phyloP scores from a whole-genome alignment of 169 alveolate genomes.

The Cryptosporidium tyzzeri region DNA sequence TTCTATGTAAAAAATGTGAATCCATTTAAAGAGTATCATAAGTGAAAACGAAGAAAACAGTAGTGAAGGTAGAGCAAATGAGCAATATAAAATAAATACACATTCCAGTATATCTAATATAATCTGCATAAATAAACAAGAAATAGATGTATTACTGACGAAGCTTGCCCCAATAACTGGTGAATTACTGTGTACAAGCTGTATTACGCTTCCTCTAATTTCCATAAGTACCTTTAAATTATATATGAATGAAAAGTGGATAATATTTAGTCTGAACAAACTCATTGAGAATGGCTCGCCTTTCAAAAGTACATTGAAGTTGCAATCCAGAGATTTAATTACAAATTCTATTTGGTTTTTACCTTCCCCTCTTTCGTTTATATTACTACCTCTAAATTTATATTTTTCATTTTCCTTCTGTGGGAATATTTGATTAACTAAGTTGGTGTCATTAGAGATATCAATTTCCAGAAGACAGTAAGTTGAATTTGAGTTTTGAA shows the following conservation, averaged over 20 bases:
- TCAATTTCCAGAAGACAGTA: slow-evolving; percentile 30
- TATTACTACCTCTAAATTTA: slow-evolving; percentile 47
- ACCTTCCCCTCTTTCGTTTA: not conserved
- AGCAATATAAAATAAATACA: slow-evolving; percentile 32
- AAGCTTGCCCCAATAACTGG: not conserved
- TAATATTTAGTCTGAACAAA: slow-evolving; percentile 31
- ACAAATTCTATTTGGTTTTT: not conserved
- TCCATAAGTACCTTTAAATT: slow-evolving; percentile 73
- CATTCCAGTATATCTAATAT: slow-evolving; percentile 43
- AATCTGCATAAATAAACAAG: slow-evolving; percentile 37
- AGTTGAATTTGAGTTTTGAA: not conserved
- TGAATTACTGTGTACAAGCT: slow-evolving; percentile 36
- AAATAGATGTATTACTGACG: slow-evolving; percentile 8
- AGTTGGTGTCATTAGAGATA: slow-evolving; percentile 16
- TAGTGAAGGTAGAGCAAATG: slow-evolving; percentile 42
- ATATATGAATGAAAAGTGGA: slow-evolving; percentile 56
- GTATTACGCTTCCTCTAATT: slow-evolving; percentile 69
- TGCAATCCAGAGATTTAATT: slow-evolving; percentile 22
- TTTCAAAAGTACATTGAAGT: not conserved
- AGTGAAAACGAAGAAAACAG: slow-evolving; percentile 53
- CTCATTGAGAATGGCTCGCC: slow-evolving; percentile 50
- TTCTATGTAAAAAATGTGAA: slow-evolving; percentile 47
- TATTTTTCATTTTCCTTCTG: not conserved
- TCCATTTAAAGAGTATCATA: slow-evolving; percentile 66
- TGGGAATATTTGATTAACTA: slow-evolving; percentile 21